Percentiles rank a stretch among this genome's conserved stretches.
Conservation (phyloP, 768 basidiomycete genomes). For the Pisolithus sp. region DNA sequence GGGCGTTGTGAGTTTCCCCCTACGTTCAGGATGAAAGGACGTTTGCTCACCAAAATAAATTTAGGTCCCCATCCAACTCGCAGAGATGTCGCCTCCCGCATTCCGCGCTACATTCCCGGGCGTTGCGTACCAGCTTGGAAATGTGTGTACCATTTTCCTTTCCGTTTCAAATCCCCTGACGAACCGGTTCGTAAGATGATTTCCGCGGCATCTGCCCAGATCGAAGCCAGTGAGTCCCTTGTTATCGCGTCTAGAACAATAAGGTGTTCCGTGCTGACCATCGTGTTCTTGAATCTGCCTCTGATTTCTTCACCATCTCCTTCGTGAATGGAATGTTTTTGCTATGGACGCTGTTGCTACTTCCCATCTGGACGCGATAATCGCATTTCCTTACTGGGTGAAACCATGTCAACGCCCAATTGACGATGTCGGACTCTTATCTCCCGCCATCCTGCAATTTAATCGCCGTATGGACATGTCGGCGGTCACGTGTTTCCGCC, state of each 20-base stretch:
- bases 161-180: neutral
- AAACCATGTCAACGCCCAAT: neutral
- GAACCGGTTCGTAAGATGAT: conserved; percentile 38
- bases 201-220: conserved; percentile 69
- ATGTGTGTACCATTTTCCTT: conserved; percentile 28
- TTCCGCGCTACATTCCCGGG: conserved; percentile 88
- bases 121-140: conserved; percentile 79
- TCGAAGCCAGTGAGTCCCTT: conserved; percentile 56
- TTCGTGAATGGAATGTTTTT: neutral
- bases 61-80: conserved; percentile 68
- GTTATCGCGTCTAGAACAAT: neutral
- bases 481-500: neutral
- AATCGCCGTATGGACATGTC: neutral
- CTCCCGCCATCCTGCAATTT: neutral
- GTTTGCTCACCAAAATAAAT: too few relatives aligned
- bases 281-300: neutral
- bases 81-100: conserved; percentile 81
- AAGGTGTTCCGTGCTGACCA: neutral
- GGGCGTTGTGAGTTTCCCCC: conserved; percentile 58
- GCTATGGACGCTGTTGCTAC: neutral
- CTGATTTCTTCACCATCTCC: neutral
- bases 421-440: neutral
- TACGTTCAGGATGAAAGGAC: too few relatives aligned
- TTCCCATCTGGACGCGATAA: neutral
- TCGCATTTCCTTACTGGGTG: neutral